These are phyloP conservation scores for Blastocystis sp. DNA, from an alignment of 352 stramenopile species.

Conservation along the genomic window DNA sequence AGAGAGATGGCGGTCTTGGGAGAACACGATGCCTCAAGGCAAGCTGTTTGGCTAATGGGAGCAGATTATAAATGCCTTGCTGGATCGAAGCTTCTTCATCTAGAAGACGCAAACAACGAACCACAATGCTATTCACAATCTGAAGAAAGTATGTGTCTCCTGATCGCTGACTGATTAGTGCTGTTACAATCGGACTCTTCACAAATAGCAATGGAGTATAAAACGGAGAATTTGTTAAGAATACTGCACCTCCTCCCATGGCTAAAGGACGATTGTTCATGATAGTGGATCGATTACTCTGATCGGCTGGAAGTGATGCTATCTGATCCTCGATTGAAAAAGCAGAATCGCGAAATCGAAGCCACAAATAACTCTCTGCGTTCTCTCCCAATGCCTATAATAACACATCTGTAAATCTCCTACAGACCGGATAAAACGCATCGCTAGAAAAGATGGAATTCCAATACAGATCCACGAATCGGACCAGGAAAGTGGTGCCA, in stretches of 20 bases:
- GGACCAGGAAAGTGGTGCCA: neutral
- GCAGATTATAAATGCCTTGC: neutral
- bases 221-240: conserved; percentile 25
- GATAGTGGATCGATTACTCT: neutral
- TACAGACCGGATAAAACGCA: neutral
- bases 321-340: conserved; percentile 15
- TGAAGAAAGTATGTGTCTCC: conserved; percentile 26
- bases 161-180: neutral
- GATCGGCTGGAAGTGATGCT: neutral
- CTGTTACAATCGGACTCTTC: conserved; percentile 2
- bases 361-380: neutral
- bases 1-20: neutral
- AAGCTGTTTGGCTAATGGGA: neutral
- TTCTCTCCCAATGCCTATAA: neutral
- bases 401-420: neutral
- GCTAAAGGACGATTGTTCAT: conserved; percentile 36
- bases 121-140: neutral
- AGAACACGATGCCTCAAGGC: neutral
- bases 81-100: conserved; percentile 16
- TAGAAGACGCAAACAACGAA: neutral
- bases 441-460: neutral
- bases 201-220: neutral
- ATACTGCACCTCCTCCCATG: neutral
- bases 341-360: neutral
- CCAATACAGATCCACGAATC: conserved; percentile 24